phyloP scores from a whole-genome alignment of 2,329 filamentous ascomycete genomes.

The Botrytis porri region DNA sequence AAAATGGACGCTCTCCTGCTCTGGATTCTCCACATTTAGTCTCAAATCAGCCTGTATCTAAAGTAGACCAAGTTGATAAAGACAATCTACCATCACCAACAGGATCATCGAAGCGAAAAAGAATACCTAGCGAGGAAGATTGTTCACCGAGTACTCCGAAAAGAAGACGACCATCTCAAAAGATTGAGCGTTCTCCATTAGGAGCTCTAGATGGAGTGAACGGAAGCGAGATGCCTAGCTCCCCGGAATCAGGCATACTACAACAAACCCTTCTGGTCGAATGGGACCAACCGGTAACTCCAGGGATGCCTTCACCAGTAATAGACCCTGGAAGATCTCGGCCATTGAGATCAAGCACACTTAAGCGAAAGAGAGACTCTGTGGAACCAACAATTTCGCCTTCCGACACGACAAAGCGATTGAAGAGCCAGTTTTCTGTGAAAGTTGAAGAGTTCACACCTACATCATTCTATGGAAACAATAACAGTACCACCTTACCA shows the following conservation, averaged over 20 bases:
- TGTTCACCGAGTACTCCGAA: not conserved
- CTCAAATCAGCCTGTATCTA: conserved; percentile 7
- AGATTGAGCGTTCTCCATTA: not conserved
- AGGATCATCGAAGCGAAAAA: conserved; percentile 2
- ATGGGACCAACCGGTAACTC: not conserved
- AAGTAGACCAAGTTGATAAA: not conserved
- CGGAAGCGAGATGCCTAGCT: not conserved
- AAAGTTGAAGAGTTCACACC: conserved; percentile 22
- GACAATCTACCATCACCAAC: not conserved
- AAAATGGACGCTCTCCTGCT: conserved; percentile 27
- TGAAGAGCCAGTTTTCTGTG: conserved; percentile 8
- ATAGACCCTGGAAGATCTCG: conserved; percentile 5
- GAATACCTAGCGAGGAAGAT: not conserved
- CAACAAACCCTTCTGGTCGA: not conserved
- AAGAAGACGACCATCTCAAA: not conserved
- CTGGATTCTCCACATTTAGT: conserved; percentile 30
- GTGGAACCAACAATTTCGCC: conserved; percentile 21
- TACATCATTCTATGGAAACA: not conserved
- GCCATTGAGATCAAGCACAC: conserved; percentile 2
- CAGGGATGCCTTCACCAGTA: not conserved
- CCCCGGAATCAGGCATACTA: not conserved
- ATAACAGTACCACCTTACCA: conserved; percentile 21
- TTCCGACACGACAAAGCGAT: conserved; percentile 17
- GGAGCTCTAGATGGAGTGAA: not conserved
- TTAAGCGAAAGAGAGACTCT: conserved; percentile 31